These are phyloP conservation scores for Hypoxylon sp. DNA, from an alignment of 2,329 filamentous ascomycete species.

Conservation along the genomic window DNA sequence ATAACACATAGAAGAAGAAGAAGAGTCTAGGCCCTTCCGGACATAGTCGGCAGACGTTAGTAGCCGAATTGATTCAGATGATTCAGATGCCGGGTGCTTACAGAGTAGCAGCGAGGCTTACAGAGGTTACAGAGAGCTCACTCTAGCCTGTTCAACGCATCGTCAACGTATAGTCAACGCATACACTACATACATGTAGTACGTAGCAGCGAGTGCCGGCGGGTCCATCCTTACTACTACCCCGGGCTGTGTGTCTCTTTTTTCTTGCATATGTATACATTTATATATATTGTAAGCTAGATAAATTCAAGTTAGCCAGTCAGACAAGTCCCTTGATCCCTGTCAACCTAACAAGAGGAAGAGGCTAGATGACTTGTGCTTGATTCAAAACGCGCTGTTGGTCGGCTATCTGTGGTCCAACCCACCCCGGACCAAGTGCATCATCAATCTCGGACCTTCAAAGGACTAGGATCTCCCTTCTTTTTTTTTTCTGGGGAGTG, in stretches of 20 bases:
- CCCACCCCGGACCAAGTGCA: slow-evolving; percentile 36
- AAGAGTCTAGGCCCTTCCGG: slow-evolving; percentile 40
- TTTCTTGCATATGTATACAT: slow-evolving; percentile 23
- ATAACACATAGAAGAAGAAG: slow-evolving; percentile 14
- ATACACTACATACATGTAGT: background rate
- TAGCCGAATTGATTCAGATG: slow-evolving; percentile 25
- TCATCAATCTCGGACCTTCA: slow-evolving; percentile 36
- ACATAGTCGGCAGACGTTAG: slow-evolving; percentile 16
- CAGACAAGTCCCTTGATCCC: slow-evolving; percentile 23
- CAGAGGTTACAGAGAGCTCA: slow-evolving; percentile 25
- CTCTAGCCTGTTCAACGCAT: slow-evolving; percentile 18
- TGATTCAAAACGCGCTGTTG: slow-evolving; percentile 33
- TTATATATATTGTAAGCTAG: slow-evolving; percentile 24
- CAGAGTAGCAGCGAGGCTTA: slow-evolving; percentile 31
- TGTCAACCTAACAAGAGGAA: slow-evolving; percentile 27
- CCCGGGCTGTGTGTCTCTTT: slow-evolving; percentile 25
- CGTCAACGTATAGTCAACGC: no score
- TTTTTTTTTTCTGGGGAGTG: slow-evolving; percentile 7
- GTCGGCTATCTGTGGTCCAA: slow-evolving; percentile 40
- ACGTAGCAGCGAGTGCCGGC: slow-evolving; percentile 32
- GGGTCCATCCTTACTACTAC: slow-evolving; percentile 36
- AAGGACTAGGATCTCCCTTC: slow-evolving; percentile 26
- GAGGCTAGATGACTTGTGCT: slow-evolving; percentile 19
- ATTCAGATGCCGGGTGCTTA: slow-evolving; percentile 44
- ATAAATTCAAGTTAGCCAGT: slow-evolving; percentile 26